These are phyloP conservation scores for Penicillium crustosum DNA, from an alignment of 2,329 filamentous ascomycete genomes.

Conservation along the genomic window DNA sequence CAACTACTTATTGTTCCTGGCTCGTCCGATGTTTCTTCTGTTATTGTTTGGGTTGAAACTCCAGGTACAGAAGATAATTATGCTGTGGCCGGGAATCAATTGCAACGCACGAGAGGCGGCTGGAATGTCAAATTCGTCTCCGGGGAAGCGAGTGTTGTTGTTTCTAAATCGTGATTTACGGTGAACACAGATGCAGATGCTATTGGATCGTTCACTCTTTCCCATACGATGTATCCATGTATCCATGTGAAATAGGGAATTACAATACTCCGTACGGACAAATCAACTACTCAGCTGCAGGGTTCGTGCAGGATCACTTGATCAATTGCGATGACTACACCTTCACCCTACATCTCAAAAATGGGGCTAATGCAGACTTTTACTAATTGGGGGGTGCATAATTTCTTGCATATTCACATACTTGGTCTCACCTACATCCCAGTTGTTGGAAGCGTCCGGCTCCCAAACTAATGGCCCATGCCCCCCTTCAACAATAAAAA, in stretches of 20 bases:
- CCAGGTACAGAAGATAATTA: background rate
- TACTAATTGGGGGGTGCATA: background rate
- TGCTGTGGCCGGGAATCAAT: background rate
- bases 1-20: background rate
- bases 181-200: background rate
- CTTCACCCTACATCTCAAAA: background rate
- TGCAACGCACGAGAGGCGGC: background rate
- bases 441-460: background rate
- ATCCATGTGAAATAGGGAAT: background rate
- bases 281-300: slow-evolving; percentile 48
- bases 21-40: background rate
- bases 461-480: background rate
- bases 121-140: background rate
- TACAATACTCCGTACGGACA: slow-evolving; percentile 30
- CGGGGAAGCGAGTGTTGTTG: background rate
- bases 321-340: background rate
- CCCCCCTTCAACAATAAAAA: background rate
- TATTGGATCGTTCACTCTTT: background rate
- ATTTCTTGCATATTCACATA: background rate
- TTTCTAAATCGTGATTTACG: background rate
- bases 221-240: background rate
- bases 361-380: background rate
- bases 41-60: background rate
- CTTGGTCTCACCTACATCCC: background rate
- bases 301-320: background rate